Conservation (phyloP, 345 rosid species). For the Cardamine chenopodiifolia region DNA sequence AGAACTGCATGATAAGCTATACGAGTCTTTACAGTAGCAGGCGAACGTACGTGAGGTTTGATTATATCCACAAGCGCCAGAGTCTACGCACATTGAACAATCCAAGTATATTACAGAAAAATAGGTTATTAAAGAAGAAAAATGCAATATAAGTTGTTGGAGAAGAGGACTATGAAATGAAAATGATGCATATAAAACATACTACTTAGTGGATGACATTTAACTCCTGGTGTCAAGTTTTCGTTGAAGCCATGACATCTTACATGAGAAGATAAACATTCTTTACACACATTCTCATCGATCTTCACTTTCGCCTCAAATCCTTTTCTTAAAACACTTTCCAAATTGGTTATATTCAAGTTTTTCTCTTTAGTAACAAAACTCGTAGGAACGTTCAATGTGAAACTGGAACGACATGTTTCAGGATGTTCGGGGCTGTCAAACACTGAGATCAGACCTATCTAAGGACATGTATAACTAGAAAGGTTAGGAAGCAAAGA, state of each 20-base stretch:
- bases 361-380: background rate
- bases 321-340: constrained; percentile 22
- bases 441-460: background rate
- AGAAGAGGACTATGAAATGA: background rate
- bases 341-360: background rate
- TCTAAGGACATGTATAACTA: background rate
- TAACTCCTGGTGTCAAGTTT: background rate
- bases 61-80: constrained; percentile 5
- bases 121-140: background rate
- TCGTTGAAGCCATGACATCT: constrained; percentile 29
- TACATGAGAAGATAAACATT: background rate
- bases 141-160: background rate
- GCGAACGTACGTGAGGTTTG: background rate
- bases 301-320: constrained; percentile 43
- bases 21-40: constrained; percentile 5
- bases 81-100: background rate
- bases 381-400: constrained; percentile 1
- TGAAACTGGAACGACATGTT: background rate
- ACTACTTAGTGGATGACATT: constrained; percentile 17
- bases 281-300: background rate
- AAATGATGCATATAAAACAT: constrained; percentile 11
- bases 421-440: background rate
- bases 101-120: background rate
- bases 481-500: background rate
- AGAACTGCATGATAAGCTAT: background rate